phyloP scores from a whole-genome alignment of 495 filamentous ascomycete genomes.

The Penicillium herquei region DNA sequence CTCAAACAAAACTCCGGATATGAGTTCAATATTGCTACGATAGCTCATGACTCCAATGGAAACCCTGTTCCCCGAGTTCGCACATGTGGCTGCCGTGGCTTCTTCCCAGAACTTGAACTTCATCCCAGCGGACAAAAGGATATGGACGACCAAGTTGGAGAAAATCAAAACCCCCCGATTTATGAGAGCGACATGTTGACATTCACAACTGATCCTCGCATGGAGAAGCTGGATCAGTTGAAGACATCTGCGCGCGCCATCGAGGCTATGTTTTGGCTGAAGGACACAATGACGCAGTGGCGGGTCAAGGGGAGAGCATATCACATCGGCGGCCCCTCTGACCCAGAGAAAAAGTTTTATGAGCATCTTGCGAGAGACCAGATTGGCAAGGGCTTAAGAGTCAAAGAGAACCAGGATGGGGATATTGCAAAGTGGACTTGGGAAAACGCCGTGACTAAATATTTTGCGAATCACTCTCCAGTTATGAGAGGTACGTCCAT shows the following conservation, averaged over 20 bases:
- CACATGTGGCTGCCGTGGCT: slow-evolving; percentile 75
- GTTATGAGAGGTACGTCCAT: slow-evolving; percentile 59
- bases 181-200: slow-evolving; percentile 75
- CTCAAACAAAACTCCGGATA: slow-evolving; percentile 57
- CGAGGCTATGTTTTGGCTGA: slow-evolving; percentile 84
- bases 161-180: slow-evolving; percentile 57
- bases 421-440: slow-evolving; percentile 57
- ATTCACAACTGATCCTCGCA: slow-evolving; percentile 85
- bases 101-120: slow-evolving; percentile 63
- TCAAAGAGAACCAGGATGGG: slow-evolving; percentile 27
- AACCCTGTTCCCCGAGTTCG: slow-evolving; percentile 57
- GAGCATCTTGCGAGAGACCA: slow-evolving; percentile 39
- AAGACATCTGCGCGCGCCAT: slow-evolving; percentile 55
- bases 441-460: slow-evolving; percentile 71
- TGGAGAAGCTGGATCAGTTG: slow-evolving; percentile 76
- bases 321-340: slow-evolving; percentile 63
- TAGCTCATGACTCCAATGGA: slow-evolving; percentile 44
- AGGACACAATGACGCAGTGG: slow-evolving; percentile 75
- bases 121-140: slow-evolving; percentile 56
- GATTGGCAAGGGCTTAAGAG: slow-evolving; percentile 32
- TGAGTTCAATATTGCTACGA: slow-evolving; percentile 70
- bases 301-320: slow-evolving; percentile 74
- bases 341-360: slow-evolving; percentile 38
- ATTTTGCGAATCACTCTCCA: slow-evolving; percentile 85
- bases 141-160: slow-evolving; percentile 55